These are phyloP conservation scores for Pseudonitzschia multiseries DNA, from an alignment of 108 stramenopile species.

Conservation along the genomic window DNA sequence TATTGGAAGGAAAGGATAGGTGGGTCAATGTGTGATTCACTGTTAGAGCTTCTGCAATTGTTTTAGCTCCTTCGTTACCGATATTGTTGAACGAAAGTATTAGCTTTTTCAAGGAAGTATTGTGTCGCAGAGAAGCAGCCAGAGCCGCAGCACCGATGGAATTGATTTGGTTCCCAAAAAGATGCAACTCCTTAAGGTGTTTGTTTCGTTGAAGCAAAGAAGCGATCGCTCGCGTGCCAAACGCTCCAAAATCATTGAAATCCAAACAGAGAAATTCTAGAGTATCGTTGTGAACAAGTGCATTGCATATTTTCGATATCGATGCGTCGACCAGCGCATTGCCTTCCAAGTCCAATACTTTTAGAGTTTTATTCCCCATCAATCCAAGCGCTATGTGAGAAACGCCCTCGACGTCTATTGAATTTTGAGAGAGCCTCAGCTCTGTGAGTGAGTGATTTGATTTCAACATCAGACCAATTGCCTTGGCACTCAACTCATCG, in stretches of 20 bases:
- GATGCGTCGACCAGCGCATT: conserved; percentile 22
- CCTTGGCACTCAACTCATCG: neutral
- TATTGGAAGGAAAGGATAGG: conserved; percentile 34
- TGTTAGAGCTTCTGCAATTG: conserved; percentile 33
- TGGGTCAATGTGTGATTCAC: conserved; percentile 35
- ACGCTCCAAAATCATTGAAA: conserved; percentile 37
- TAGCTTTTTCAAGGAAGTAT: conserved; percentile 25
- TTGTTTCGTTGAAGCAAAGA: conserved; percentile 22
- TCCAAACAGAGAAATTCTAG: conserved; percentile 31
- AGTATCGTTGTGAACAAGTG: conserved; percentile 13
- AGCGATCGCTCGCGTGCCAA: conserved; percentile 20
- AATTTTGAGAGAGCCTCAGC: conserved; percentile 27
- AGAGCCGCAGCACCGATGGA: conserved; percentile 21
- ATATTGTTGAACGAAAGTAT: conserved; percentile 37
- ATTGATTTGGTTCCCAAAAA: conserved; percentile 42
- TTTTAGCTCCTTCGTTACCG: conserved; percentile 37
- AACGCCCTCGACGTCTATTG: conserved; percentile 12
- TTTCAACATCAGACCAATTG: conserved; percentile 25
- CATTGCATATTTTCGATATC: conserved; percentile 12
- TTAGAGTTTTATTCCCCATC: conserved; percentile 16
- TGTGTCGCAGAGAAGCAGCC: conserved; percentile 31
- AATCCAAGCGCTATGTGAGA: conserved; percentile 23
- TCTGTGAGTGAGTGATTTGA: conserved; percentile 10
- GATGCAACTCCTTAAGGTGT: conserved; percentile 25
- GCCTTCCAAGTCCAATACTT: conserved; percentile 27